These are phyloP conservation scores for Penicillium capsulatum DNA, from an alignment of 2,329 filamentous ascomycete genomes.

Conservation along the genomic window DNA sequence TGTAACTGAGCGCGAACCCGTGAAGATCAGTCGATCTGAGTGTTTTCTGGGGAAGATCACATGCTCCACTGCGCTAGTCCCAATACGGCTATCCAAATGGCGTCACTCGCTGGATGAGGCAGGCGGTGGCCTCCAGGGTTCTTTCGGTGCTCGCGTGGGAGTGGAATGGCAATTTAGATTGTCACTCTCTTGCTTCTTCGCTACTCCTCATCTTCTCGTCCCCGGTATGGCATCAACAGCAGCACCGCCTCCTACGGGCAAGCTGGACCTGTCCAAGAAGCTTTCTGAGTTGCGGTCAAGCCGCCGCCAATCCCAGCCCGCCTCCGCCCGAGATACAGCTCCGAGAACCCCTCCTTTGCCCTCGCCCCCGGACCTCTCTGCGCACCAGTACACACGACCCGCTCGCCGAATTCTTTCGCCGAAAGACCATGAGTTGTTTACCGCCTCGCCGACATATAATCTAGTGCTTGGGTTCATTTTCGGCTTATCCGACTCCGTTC, in stretches of 20 bases:
- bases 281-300: slow-evolving; percentile 36
- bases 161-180: slow-evolving; percentile 1
- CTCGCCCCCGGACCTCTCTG: slow-evolving; percentile 58
- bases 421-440: slow-evolving; percentile 76
- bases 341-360: slow-evolving; percentile 73
- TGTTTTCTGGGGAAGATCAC: slow-evolving; percentile 18
- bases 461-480: slow-evolving; percentile 84
- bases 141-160: slow-evolving; percentile 3
- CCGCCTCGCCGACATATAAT: slow-evolving; percentile 68
- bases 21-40: slow-evolving; percentile 12
- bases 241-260: slow-evolving; percentile 16
- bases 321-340: slow-evolving; percentile 50
- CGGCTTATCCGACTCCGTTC: slow-evolving; percentile 74
- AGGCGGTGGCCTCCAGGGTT: slow-evolving; percentile 7
- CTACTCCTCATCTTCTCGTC: slow-evolving; percentile 4
- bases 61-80: slow-evolving; percentile 14
- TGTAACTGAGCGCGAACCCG: slow-evolving; percentile 9
- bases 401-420: slow-evolving; percentile 75
- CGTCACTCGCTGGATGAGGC: slow-evolving; percentile 5
- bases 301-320: slow-evolving; percentile 29
- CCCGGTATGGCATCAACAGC: slow-evolving; percentile 24
- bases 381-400: slow-evolving; percentile 62
- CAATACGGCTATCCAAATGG: slow-evolving; percentile 1
- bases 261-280: slow-evolving; percentile 41
- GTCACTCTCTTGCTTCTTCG: slow-evolving; percentile 6